phyloP scores from a whole-genome alignment of 441 rosid species.

The Mallotus japonicus region DNA sequence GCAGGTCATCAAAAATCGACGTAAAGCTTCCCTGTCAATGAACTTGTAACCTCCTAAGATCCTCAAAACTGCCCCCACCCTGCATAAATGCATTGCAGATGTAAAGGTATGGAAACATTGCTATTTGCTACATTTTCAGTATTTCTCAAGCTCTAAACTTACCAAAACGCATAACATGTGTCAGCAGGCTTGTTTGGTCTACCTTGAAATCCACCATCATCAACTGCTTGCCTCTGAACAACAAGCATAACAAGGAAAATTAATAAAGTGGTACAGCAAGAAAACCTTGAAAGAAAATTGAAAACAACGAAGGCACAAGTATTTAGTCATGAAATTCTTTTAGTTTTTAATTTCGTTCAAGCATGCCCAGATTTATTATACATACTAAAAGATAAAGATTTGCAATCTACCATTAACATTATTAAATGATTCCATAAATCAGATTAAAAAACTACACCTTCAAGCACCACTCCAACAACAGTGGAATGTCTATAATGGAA shows the following conservation, averaged over 20 bases:
- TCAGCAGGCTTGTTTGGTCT: conserved; percentile 83
- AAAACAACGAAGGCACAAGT: background rate
- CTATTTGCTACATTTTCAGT: conserved; percentile 4
- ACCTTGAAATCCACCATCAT: conserved; percentile 95
- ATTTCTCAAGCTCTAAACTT: conserved; percentile 22
- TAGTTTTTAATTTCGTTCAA: background rate
- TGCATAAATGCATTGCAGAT: conserved; percentile 27
- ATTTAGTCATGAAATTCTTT: conserved; percentile 4
- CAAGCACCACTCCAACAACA: conserved; percentile 72
- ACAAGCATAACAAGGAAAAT: conserved; percentile 14
- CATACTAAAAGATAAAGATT: conserved; percentile 6
- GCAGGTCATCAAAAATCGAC: conserved; percentile 63
- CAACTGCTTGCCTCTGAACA: conserved; percentile 72
- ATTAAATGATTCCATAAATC: conserved; percentile 14
- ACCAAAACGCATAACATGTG: conserved; percentile 99
- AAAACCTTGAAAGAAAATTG: conserved; percentile 5
- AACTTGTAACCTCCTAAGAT: conserved; percentile 62
- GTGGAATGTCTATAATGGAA: conserved; percentile 46
- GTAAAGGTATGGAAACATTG: conserved; percentile 16
- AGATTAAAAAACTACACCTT: conserved; percentile 44
- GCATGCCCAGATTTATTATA: background rate
- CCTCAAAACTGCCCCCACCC: conserved; percentile 81
- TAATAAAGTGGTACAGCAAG: background rate
- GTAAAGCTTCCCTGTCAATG: conserved; percentile 57
- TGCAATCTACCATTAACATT: background rate